Percentiles rank a stretch among this genome's conserved stretches.
Conservation (phyloP, 352 stramenopile species). For the Pilasporangium apinafurcum region DNA sequence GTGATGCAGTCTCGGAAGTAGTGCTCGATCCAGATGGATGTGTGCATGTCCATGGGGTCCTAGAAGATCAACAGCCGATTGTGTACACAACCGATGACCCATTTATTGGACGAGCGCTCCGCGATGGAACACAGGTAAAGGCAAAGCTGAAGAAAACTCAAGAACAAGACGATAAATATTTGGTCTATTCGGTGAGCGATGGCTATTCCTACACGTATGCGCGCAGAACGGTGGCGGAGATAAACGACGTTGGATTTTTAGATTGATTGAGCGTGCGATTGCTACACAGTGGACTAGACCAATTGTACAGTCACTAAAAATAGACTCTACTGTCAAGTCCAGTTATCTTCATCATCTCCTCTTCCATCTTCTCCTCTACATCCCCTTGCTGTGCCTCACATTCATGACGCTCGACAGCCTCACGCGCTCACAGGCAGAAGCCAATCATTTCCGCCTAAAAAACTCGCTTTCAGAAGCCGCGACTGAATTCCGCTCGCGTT, state of each 20-base stretch:
- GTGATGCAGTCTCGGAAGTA: constrained; percentile 67
- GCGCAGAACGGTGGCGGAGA: constrained; percentile 22
- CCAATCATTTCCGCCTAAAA: constrained; percentile 45
- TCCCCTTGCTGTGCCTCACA: too few relatives aligned
- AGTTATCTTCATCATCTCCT: too few relatives aligned
- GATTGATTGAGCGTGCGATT: too few relatives aligned
- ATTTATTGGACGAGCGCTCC: constrained; percentile 37
- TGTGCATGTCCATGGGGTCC: constrained; percentile 44
- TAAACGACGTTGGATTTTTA: constrained; percentile 1
- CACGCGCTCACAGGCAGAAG: constrained; percentile 48
- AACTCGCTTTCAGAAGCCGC: constrained; percentile 41
- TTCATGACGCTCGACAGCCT: constrained; percentile 70
- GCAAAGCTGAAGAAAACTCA: constrained; percentile 27
- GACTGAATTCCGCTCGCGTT: constrained; percentile 39
- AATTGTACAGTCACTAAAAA: too few relatives aligned
- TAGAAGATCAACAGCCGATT: constrained; percentile 41
- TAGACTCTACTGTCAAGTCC: too few relatives aligned
- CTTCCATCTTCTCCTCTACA: too few relatives aligned
- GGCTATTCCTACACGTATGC: constrained; percentile 63
- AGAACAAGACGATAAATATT: constrained; percentile 26
- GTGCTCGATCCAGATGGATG: constrained; percentile 49
- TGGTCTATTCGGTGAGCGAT: constrained; percentile 59
- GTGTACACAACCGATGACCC: constrained; percentile 30
- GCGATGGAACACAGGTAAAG: constrained; percentile 60
- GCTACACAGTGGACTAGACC: too few relatives aligned